Evolutionary conservation across 2,329 filamentous ascomycete species (phyloP).

Genomic region (Massarina eburnea): DNA sequence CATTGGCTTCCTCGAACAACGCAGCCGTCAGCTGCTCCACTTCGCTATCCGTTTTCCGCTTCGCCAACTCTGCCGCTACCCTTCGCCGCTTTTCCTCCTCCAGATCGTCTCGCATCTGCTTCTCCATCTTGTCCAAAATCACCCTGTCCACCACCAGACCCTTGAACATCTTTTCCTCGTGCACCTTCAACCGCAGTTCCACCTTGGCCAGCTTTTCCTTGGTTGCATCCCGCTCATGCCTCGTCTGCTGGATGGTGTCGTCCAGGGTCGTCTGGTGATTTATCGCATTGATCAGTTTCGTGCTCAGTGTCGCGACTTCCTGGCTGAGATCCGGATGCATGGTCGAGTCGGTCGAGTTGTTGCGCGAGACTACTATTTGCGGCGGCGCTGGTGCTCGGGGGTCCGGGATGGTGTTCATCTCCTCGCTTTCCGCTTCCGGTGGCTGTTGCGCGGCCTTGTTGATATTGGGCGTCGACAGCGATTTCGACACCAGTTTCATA

Average conservation of each 20-base stretch:
- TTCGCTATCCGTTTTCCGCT: constrained; percentile 88
- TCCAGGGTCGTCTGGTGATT: constrained; percentile 93
- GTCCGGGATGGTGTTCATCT: constrained; percentile 69
- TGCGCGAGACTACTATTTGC: constrained; percentile 31
- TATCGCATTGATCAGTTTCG: constrained; percentile 95
- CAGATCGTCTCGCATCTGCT: constrained; percentile 44
- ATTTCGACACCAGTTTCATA: constrained; percentile 42
- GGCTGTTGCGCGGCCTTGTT: constrained; percentile 24
- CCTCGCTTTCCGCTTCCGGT: constrained; percentile 45
- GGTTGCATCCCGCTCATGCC: constrained; percentile 78
- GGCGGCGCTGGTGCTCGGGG: constrained; percentile 52
- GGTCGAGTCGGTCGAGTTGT: constrained; percentile 51
- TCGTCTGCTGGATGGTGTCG: constrained; percentile 78
- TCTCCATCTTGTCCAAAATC: constrained; percentile 63
- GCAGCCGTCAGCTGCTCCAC: constrained; percentile 86
- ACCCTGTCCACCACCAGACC: constrained; percentile 76
- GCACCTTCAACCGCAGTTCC: constrained; percentile 69
- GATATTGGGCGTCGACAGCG: constrained; percentile 41
- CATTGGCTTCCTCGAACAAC: constrained; percentile 97
- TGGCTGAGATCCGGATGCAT: constrained; percentile 63
- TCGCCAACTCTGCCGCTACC: constrained; percentile 59
- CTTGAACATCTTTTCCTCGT: constrained; percentile 68
- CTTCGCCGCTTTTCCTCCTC: constrained; percentile 45
- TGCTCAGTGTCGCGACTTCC: constrained; percentile 88
- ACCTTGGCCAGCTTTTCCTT: constrained; percentile 67